Percentiles rank a stretch among this genome's conserved stretches.
phyloP scores from a whole-genome alignment of 768 basidiomycete genomes.

The Mycena olivaceomarginata region DNA sequence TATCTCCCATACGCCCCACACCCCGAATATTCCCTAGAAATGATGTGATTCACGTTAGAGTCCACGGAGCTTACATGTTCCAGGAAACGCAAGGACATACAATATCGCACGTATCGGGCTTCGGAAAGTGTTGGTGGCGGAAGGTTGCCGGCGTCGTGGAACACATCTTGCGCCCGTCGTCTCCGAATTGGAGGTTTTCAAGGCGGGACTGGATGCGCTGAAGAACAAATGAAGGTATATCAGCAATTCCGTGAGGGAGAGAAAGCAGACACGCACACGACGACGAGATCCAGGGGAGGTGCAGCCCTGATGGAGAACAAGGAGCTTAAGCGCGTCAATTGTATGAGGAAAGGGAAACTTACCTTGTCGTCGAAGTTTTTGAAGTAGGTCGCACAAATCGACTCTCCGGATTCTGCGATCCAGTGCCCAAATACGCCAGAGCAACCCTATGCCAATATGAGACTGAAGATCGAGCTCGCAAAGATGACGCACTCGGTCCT shows the following conservation, averaged over 20 bases:
- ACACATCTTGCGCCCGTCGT: slow-evolving; percentile 28
- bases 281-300: slow-evolving; percentile 36
- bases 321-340: slow-evolving; percentile 13
- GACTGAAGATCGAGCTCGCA: slow-evolving; percentile 21
- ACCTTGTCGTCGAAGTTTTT: slow-evolving; percentile 54
- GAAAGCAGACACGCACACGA: slow-evolving; percentile 30
- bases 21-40: slow-evolving; percentile 30
- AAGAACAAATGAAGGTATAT: slow-evolving; percentile 28
- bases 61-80: slow-evolving; percentile 14
- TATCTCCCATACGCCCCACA: slow-evolving; percentile 25
- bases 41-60: slow-evolving; percentile 27
- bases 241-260: slow-evolving; percentile 22
- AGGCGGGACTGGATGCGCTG: slow-evolving; percentile 30
- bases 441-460: slow-evolving; percentile 28
- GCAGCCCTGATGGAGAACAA: slow-evolving; percentile 43
- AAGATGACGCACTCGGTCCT: slow-evolving; percentile 19
- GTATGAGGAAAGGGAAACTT: slow-evolving; percentile 27
- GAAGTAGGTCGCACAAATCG: slow-evolving; percentile 52
- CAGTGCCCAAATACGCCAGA: slow-evolving; percentile 48
- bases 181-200: slow-evolving; percentile 28
- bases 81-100: slow-evolving; percentile 31
- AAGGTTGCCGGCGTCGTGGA: slow-evolving; percentile 28
- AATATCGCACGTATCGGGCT: slow-evolving; percentile 32
- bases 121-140: slow-evolving; percentile 33
- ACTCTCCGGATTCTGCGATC: slow-evolving; percentile 49